Conservation (phyloP, 2,329 filamentous ascomycete genomes). For the Cladosporium colombiae region DNA sequence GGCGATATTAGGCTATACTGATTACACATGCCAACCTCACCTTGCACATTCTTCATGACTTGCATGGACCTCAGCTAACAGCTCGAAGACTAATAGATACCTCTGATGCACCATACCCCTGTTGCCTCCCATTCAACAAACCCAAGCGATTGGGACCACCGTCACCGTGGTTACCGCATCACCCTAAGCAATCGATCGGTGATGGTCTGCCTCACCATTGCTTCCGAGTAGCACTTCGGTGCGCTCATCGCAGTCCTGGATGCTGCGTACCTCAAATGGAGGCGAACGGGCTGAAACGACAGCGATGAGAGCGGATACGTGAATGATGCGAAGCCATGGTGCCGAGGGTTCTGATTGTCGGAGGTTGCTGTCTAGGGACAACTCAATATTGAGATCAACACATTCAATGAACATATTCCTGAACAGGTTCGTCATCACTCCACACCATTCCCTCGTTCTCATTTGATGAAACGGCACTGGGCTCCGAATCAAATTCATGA, state of each 20-base stretch:
- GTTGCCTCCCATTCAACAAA: background rate
- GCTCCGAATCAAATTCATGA: conserved; percentile 38
- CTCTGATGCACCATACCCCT: background rate
- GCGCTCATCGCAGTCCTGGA: conserved; percentile 1
- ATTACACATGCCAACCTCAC: conserved; percentile 13
- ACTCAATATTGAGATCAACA: background rate
- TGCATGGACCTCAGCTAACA: conserved; percentile 16
- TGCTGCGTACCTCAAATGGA: background rate
- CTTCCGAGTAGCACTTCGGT: background rate
- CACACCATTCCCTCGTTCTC: conserved; percentile 10
- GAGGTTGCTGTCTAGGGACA: background rate
- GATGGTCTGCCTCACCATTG: conserved; percentile 6
- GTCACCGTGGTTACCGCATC: conserved; percentile 2
- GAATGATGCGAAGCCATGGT: background rate
- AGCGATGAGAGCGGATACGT: background rate
- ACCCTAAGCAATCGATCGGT: background rate
- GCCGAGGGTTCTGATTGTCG: background rate
- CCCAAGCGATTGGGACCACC: background rate
- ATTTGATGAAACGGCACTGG: conserved; percentile 43
- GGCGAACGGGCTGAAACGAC: conserved; percentile 8
- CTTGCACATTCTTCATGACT: conserved; percentile 6
- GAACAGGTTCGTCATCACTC: conserved; percentile 13
- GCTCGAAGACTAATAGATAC: background rate
- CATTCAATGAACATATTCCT: background rate
- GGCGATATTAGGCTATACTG: conserved; percentile 63